Base-by-base conservation (phyloP, 2,329 filamentous ascomycete genomes). In the Aspergillus pseudotamarii region DNA sequence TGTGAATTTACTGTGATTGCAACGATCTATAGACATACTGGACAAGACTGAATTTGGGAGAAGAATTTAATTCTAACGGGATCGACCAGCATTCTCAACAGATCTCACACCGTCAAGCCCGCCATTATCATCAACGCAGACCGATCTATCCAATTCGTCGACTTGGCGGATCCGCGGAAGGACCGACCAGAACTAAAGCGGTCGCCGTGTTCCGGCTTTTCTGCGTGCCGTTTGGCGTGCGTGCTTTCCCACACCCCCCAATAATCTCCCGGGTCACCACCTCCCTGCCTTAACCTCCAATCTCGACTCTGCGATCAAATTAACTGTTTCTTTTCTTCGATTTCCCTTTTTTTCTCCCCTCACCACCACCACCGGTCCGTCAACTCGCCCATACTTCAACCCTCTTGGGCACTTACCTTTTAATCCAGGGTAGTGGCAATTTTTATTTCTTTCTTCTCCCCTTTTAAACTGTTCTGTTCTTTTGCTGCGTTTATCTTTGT, bases 361-460 rank as follows among this genome's bases (percentile, higher is more conserved):
- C 59, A 61, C 43, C 51, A 57, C 43, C 51, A 57, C 53, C 36
- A 60, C 58, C 38, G 41, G 32, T 56, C 50, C 32, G 30, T 57
- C 43, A 19, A 53, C 50, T 23, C 46, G 45, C 48, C 57, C 54
- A 32, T 59, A 53, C 50, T 28, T 54, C n/a, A 55, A 55, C 51
- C 57, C 50, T 56, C 50, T 56, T 61, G 61, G 61, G 58, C 51
- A 43, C n/a, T 60, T 55, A 36, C 55, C 59, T 43, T 43, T 50
- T 46, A 50, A 63, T 55, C 21, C 61, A 63, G 62, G 63, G 61
- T 61, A 63, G 65, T 66, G 67, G 63, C 66, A 55, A 66, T 60
- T 32, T 48, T 57, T 28, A 26, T 57, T 36, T 43, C 23, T 36
- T 28, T 41, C 45, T 30, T 23, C n/a, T 34, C 28, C 34, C 36